phyloP scores from a whole-genome alignment of 805 yeast genomes.

The Lipomyces yamanashiensis region DNA sequence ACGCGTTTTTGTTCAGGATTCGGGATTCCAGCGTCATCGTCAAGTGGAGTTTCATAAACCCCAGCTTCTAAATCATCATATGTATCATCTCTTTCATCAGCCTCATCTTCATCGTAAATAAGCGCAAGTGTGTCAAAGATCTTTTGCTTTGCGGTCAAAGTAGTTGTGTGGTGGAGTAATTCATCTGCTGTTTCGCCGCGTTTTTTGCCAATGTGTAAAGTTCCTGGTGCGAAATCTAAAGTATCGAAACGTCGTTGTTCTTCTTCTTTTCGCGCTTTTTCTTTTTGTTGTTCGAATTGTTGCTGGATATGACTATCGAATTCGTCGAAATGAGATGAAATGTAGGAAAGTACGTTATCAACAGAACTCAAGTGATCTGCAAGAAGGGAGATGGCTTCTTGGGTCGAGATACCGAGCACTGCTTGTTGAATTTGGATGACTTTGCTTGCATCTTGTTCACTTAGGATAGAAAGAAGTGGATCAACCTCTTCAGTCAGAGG shows the following conservation, averaged over 20 bases:
- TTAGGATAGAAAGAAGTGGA: background rate
- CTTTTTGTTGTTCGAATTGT: background rate
- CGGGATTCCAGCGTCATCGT: constrained; percentile 6
- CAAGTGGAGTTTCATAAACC: constrained; percentile 21
- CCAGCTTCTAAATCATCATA: constrained; percentile 46
- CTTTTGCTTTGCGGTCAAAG: constrained; percentile 25
- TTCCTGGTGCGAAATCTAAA: constrained; percentile 32
- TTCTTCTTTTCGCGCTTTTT: constrained; percentile 7
- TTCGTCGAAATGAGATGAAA: background rate
- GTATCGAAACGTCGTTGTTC: constrained; percentile 19
- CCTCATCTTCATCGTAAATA: constrained; percentile 38
- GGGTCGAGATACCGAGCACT: constrained; percentile 19
- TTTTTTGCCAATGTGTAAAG: constrained; percentile 23
- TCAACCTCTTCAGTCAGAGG: too few species aligned
- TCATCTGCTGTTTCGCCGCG: constrained; percentile 22
- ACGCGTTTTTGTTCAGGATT: constrained; percentile 4
- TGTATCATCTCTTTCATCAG: constrained; percentile 39
- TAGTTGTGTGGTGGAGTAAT: constrained; percentile 10
- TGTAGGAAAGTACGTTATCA: constrained; percentile 21
- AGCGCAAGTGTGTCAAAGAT: constrained; percentile 26
- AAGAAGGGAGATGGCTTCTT: constrained; percentile 7
- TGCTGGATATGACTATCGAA: background rate
- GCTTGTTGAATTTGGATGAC: constrained; percentile 18
- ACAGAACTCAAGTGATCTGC: constrained; percentile 1
- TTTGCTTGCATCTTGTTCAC: constrained; percentile 13